phyloP scores from a whole-genome alignment of 306 rosid species.

The Acacia melanoxylon region DNA sequence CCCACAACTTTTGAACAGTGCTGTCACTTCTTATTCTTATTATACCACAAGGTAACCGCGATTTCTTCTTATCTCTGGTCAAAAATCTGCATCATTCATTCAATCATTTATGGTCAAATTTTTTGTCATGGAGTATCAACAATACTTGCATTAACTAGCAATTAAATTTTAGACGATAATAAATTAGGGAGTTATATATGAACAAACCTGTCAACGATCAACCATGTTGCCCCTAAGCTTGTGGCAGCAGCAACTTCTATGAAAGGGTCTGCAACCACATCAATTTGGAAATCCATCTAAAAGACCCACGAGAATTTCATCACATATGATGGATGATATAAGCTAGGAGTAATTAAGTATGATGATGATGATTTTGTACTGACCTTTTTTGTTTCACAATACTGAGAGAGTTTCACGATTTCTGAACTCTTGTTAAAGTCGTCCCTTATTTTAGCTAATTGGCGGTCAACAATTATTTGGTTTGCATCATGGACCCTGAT shows the following conservation, averaged over 20 bases:
- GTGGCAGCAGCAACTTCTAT: conserved; percentile 46
- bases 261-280: conserved; percentile 47
- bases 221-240: conserved; percentile 52
- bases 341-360: too few species aligned
- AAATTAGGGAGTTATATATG: not conserved
- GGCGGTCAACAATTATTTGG: conserved; percentile 44
- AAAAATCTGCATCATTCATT: conserved; percentile 31
- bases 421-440: conserved; percentile 37
- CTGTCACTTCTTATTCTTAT: conserved; percentile 43
- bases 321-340: not conserved
- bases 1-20: conserved; percentile 41
- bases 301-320: conserved; percentile 1
- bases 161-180: too few species aligned
- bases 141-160: too few species aligned
- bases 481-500: conserved; percentile 48
- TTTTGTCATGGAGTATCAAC: too few species aligned
- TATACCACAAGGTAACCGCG: conserved; percentile 34
- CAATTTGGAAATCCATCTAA: conserved; percentile 56
- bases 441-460: conserved; percentile 36
- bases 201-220: conserved; percentile 71
- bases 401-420: conserved; percentile 33
- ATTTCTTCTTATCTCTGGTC: conserved; percentile 30
- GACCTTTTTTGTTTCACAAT: conserved; percentile 52
- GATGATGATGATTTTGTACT: conserved; percentile 1
- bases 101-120: too few species aligned